Base-by-base conservation (phyloP, 108 stramenopile species). In the Epipyxis sp. region DNA sequence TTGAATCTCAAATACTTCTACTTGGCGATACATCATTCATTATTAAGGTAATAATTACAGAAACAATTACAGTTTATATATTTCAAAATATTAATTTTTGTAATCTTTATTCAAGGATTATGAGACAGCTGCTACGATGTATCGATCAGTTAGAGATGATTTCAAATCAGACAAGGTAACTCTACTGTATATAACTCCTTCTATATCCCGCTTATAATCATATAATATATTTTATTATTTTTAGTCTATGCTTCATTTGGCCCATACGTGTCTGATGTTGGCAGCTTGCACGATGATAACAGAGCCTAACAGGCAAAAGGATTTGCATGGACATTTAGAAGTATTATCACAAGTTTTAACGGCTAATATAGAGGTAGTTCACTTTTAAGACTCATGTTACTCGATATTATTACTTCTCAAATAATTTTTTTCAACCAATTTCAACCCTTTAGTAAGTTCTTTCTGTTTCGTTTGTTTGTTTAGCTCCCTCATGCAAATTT, bases 61-160 rank as follows among this genome's bases (percentile, higher is more conserved):
- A 57, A 57, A n/a, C n/a, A n/a, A n/a, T n/a, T n/a, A n/a, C n/a
- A n/a, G n/a, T n/a, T n/a, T n/a, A n/a, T 57, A 57, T 57, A 57
- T 57, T n/a, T 57, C 25, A 57, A n/a, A n/a, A 57, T n/a, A n/a
- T 57, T n/a, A 57, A n/a, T n/a, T 57, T 57, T 57, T n/a, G n/a
- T n/a, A n/a, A n/a, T n/a, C n/a, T 57, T n/a, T n/a, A 57, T n/a
- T n/a, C n/a, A 74, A 39, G 34, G 71, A 74, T 42, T 74, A 74
- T 42, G 71, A 74, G 32, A 57, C 71, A 3, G 71, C 71, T 39
- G 37, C 42, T 37, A 43, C 71, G 10, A 74, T 74, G 71, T 74
- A 74, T 39, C 6, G 34, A 34, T 32, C 6, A 27, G 71, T 74
- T 6, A 13, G 50, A 30, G 71, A 74, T 74, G 71, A 74, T 3